Base-by-base conservation (phyloP, 148 eudicot species). In the Rhododendron williamsianum region DNA sequence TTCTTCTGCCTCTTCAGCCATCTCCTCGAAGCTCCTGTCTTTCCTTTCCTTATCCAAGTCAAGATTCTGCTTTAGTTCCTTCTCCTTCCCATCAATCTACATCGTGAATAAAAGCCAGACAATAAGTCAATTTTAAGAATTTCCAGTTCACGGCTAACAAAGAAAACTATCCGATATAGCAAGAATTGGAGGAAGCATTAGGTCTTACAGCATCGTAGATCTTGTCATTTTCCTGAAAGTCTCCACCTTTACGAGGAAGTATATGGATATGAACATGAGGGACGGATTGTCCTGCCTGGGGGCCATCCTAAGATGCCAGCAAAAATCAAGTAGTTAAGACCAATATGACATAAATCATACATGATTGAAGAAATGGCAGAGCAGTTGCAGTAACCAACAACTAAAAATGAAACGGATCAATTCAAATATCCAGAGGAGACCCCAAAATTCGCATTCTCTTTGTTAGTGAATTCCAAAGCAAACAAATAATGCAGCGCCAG, bases 221-320 rank as follows among this genome's bases (percentile, higher is more conserved):
- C 88, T 96, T 93, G 60, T 95, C 99, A 82, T 95, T 96, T 46
- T 92, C 94, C 94, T 93, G 93, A 88, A 96, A 94, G 86, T 96
- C 99, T 3, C 93, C 98, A 33, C 81, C 84, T 87, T 92, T 93
- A 18, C 99, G 90, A 21, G 99, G 99, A 63, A 96, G 86, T 49
- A 96, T 88, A 87, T 96, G 99, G 83, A 96, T 90, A 84, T 96
- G 99, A 83, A 96, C 97, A 89, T 96, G 99, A 13, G 99, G 91
- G 45, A 96, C 99, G 3, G 93, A 89, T 86, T 96, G 98, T 56
- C 98, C 99, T 49, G 99, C 95, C 90, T 94, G 93, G 9, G 97
- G 98, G 25, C 99, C 99, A 87, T 95, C 99, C 99, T 96, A 85
- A 38, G 58, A 67, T 38, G 81, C 73, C 77, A 56, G 48, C 23